Evolutionary conservation across 2,329 filamentous ascomycete species (phyloP).

Genomic region (Colletotrichum zoysiae): DNA sequence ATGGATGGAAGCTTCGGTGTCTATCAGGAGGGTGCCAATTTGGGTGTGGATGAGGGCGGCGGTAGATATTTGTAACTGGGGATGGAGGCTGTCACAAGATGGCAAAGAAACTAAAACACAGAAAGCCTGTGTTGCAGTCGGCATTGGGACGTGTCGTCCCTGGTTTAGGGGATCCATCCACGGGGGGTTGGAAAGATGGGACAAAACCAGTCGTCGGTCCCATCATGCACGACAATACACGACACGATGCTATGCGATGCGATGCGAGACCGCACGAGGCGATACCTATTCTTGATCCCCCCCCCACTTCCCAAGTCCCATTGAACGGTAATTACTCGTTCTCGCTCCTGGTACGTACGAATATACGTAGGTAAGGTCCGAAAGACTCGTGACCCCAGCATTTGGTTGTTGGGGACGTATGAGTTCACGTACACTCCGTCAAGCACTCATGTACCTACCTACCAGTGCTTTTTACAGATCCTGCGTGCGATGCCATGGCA

Average conservation of each 20-base stretch:
- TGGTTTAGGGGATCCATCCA: slow-evolving; percentile 31
- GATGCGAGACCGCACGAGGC: slow-evolving; percentile 1
- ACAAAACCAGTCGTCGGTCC: slow-evolving; percentile 26
- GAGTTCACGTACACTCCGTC: slow-evolving; percentile 13
- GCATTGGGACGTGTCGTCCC: slow-evolving; percentile 36
- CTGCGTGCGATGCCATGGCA: no score
- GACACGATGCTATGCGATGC: slow-evolving; percentile 13
- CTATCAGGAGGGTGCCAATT: neutral
- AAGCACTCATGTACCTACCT: no score
- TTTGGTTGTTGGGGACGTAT: slow-evolving; percentile 8
- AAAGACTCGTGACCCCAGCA: slow-evolving; percentile 19
- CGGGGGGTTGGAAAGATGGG: slow-evolving; percentile 23
- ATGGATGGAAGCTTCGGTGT: neutral
- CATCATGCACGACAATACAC: slow-evolving; percentile 33
- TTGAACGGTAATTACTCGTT: neutral
- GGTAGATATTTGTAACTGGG: slow-evolving; percentile 38
- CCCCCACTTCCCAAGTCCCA: slow-evolving; percentile 3
- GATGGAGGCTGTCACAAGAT: slow-evolving; percentile 38
- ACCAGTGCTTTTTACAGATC: no score
- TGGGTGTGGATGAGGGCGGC: neutral
- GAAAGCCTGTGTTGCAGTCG: slow-evolving; percentile 31
- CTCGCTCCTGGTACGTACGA: slow-evolving; percentile 14
- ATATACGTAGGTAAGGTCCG: neutral
- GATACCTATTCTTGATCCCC: neutral
- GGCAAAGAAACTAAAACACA: slow-evolving; percentile 14